Conservation (phyloP, 1,284 basidiomycete genomes). For the Albatrellus sp. region DNA sequence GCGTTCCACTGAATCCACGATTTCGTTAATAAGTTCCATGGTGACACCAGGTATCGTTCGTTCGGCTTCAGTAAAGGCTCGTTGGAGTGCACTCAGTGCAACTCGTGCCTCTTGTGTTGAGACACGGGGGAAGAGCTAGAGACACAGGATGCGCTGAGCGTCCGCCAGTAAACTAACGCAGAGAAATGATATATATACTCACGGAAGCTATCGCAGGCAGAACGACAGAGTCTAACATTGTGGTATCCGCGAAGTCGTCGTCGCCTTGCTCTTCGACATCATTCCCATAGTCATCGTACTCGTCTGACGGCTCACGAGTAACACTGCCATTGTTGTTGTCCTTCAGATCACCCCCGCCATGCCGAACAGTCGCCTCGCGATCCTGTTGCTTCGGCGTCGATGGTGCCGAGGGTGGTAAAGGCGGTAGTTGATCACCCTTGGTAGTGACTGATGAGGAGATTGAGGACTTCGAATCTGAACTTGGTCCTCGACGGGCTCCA, state of each 20-base stretch:
- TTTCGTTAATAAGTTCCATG: slow-evolving; percentile 73
- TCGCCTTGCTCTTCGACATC: slow-evolving; percentile 32
- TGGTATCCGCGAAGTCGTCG: slow-evolving; percentile 69
- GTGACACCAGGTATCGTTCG: slow-evolving; percentile 77
- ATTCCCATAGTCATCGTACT: slow-evolving; percentile 55
- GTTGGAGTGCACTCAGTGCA: slow-evolving; percentile 72
- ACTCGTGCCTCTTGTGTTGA: slow-evolving; percentile 78
- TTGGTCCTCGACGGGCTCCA: slow-evolving; percentile 8
- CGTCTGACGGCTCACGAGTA: slow-evolving; percentile 40
- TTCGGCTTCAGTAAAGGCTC: slow-evolving; percentile 88
- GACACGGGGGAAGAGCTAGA: slow-evolving; percentile 78
- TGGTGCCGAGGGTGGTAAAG: slow-evolving; percentile 33
- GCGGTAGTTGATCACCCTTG: slow-evolving; percentile 46
- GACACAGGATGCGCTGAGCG: neutral
- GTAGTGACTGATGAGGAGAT: slow-evolving; percentile 28
- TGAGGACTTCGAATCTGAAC: slow-evolving; percentile 13
- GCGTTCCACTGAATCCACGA: slow-evolving; percentile 84
- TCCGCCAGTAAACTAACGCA: slow-evolving; percentile 6
- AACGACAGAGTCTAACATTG: slow-evolving; percentile 91
- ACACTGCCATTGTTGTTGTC: slow-evolving; percentile 1
- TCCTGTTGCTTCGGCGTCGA: slow-evolving; percentile 34
- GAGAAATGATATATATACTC: slow-evolving; percentile 20
- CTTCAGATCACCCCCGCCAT: slow-evolving; percentile 16
- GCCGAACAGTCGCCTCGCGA: slow-evolving; percentile 53
- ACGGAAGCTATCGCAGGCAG: slow-evolving; percentile 88